A percentile compares a stretch with the other conserved stretches of the same genome.
These are phyloP conservation scores for Globisporangium viniferum DNA, from an alignment of 352 stramenopile species.

Conservation along the genomic window DNA sequence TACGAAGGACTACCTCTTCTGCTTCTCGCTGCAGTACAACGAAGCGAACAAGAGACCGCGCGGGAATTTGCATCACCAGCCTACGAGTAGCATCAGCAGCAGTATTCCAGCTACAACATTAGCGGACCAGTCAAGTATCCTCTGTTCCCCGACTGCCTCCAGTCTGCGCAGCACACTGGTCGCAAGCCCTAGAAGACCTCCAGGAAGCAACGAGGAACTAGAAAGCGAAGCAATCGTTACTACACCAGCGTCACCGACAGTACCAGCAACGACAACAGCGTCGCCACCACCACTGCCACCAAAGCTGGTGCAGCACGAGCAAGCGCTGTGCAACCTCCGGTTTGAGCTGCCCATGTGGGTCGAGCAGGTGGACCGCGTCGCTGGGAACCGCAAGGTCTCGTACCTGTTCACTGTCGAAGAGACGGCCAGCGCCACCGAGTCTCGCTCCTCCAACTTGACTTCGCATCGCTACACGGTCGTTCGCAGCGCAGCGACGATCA, in stretches of 20 bases:
- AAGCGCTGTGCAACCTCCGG: conserved; percentile 31
- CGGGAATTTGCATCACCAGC: not conserved
- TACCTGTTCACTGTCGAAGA: conserved; percentile 66
- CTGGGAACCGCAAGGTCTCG: conserved; percentile 57
- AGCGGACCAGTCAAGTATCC: not conserved
- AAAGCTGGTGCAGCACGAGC: conserved; percentile 22
- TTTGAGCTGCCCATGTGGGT: conserved; percentile 72
- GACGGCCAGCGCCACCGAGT: not conserved
- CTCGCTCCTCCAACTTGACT: not conserved
- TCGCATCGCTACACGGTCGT: conserved; percentile 31
- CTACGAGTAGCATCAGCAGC: conserved; percentile 9
- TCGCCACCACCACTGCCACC: conserved; percentile 9
- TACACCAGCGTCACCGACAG: not conserved
- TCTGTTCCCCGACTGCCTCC: conserved; percentile 16
- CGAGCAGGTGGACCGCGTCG: conserved; percentile 56
- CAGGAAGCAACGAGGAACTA: not conserved
- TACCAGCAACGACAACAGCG: not conserved
- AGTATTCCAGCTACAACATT: not conserved
- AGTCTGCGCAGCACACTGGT: conserved; percentile 9
- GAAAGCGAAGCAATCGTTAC: not conserved
- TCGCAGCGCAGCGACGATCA: conserved; percentile 57
- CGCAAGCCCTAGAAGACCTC: not conserved
- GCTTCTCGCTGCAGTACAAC: conserved; percentile 42
- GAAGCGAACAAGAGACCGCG: conserved; percentile 3
- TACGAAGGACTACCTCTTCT: conserved; percentile 46